Conservation (phyloP, 345 rosid species). For the Limnanthes douglasii region DNA sequence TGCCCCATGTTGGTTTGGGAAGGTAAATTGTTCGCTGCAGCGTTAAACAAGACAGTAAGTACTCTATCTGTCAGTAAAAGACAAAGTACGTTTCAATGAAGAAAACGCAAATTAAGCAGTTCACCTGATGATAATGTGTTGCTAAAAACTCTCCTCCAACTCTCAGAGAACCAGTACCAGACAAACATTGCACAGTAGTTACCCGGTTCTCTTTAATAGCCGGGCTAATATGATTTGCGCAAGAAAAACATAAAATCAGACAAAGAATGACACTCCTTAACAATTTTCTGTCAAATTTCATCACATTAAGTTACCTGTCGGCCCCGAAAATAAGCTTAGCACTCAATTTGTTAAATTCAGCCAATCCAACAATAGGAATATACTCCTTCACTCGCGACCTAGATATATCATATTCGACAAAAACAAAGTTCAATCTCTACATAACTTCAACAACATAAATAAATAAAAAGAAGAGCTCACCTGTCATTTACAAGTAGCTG, state of each 20-base stretch:
- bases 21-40: slow-evolving; percentile 55
- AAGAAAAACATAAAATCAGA: too few species aligned
- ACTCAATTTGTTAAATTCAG: slow-evolving; percentile 72
- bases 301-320: slow-evolving; percentile 25
- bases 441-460: background rate
- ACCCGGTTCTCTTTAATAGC: slow-evolving; percentile 62
- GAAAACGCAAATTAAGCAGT: too few species aligned
- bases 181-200: slow-evolving; percentile 76
- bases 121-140: slow-evolving; percentile 60
- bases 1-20: slow-evolving; percentile 88
- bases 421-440: background rate
- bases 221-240: slow-evolving; percentile 27
- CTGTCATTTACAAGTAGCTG: slow-evolving; percentile 54
- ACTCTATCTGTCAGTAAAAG: background rate
- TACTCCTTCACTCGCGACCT: slow-evolving; percentile 71
- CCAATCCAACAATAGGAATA: slow-evolving; percentile 78
- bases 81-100: background rate
- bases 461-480: slow-evolving; percentile 12
- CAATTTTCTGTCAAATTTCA: background rate
- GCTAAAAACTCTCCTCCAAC: slow-evolving; percentile 90
- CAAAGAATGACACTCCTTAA: slow-evolving; percentile 5
- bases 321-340: slow-evolving; percentile 74
- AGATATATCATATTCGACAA: slow-evolving; percentile 5
- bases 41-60: background rate
- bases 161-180: slow-evolving; percentile 84